Base-by-base conservation (phyloP, 345 rosid species). In the Rhizophora mangle region DNA sequence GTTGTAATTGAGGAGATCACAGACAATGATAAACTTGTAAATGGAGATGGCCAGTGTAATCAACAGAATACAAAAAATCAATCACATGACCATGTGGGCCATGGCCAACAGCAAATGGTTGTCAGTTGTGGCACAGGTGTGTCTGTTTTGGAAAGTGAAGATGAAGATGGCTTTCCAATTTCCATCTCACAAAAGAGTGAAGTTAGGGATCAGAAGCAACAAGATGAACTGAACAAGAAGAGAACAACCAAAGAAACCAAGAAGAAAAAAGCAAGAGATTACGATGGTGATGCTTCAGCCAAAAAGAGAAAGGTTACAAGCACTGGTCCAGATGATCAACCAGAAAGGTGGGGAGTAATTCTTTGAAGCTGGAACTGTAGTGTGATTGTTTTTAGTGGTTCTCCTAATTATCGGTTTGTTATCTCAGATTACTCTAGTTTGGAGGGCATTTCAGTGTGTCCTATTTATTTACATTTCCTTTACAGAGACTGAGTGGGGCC, bases 151-250 rank as follows among this genome's bases (percentile, higher is more conserved):
- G 98, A 86, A 81, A 89, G 91, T 64, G 98, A 96, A 77, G 97
- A 92, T 74, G 98, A 92, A 88, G 98, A 96, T 60, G 98, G 99
- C 49, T 82, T 96, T 64, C 97, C 93, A n/a, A 80, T 85, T 76
- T 72, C 83, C 73, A 53, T 72, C 27, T 67, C 85, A 13, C 70
- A 69, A 10, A 79, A 79, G 74, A 57, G 74, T 22, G 49, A 78
- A 64, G 76, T 16, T 22, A 58, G 47, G 11, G 61, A 26, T 76
- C 61, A 36, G 51, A 74, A 80, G 64, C 27, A 77, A 47, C 67
- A 68, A 59, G 79, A 64, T 72, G 74, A 72, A 29, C 59, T 66
- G 72, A 72, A 43, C 18, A 77, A 68, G 51, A 56, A 72, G 62
- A 30, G 67, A 76, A 64, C 27, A 16, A 63, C 37, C 31, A 70